Conservation (phyloP, 1,139 yeast species). For the Hansenula lynferdii region DNA sequence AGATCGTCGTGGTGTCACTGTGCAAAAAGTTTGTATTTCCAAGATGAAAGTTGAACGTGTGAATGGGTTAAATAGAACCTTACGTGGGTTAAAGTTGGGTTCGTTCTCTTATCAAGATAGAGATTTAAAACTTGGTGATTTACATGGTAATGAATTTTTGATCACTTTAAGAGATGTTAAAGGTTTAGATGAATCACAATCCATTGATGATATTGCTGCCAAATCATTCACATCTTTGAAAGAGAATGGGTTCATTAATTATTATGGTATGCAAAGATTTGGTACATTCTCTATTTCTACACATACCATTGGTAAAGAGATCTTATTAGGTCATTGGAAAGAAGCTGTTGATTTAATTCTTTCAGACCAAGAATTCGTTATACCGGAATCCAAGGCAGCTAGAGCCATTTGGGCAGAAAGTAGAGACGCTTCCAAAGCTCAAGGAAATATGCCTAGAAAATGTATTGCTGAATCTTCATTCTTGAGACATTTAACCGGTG, state of each 20-base stretch:
- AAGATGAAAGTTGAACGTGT: constrained; percentile 76
- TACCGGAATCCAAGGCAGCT: constrained; percentile 80
- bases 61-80: constrained; percentile 66
- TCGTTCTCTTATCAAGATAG: constrained; percentile 64
- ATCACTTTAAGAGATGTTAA: constrained; percentile 76
- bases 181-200: constrained; percentile 20
- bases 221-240: constrained; percentile 55
- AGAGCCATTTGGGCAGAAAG: constrained; percentile 80
- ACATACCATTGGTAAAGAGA: constrained; percentile 72
- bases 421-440: constrained; percentile 57
- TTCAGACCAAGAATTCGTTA: constrained; percentile 78
- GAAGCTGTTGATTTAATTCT: constrained; percentile 73
- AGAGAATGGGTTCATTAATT: constrained; percentile 79
- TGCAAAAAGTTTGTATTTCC: constrained; percentile 72
- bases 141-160: constrained; percentile 81
- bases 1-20: constrained; percentile 94
- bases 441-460: constrained; percentile 76
- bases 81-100: constrained; percentile 73
- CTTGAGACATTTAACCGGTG: constrained; percentile 50
- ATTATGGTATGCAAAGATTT: constrained; percentile 95
- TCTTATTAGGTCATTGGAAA: constrained; percentile 74
- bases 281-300: constrained; percentile 95
- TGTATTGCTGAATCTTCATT: constrained; percentile 83
- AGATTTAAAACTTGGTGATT: constrained; percentile 71
- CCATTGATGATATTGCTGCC: constrained; percentile 37